A percentile compares a stretch with the other conserved stretches of the same genome.
Conservation (phyloP, 306 rosid species). For the Sesbania bispinosa region DNA sequence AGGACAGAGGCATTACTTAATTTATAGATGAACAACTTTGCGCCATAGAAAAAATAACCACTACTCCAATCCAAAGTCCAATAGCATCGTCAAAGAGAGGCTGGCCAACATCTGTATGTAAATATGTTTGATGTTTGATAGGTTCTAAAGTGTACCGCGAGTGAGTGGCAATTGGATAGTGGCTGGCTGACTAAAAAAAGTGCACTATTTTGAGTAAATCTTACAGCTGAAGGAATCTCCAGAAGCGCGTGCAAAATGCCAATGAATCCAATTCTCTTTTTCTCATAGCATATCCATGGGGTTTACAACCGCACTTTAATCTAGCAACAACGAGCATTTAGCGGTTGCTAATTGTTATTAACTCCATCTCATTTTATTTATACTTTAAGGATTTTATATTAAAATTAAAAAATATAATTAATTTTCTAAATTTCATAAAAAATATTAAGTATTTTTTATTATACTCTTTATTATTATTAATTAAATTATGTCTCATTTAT, state of each 20-base stretch:
- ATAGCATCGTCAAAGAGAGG: background rate
- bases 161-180: background rate
- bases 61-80: background rate
- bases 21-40: slow-evolving; percentile 13
- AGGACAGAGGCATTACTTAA: too few relatives aligned
- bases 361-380: too few relatives aligned
- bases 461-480: too few relatives aligned
- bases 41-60: background rate
- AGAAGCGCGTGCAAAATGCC: slow-evolving; percentile 18
- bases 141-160: too few relatives aligned
- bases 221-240: slow-evolving; percentile 20
- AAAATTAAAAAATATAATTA: too few relatives aligned
- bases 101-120: background rate
- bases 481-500: too few relatives aligned
- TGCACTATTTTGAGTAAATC: slow-evolving; percentile 15
- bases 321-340: too few relatives aligned
- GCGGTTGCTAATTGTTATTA: too few relatives aligned
- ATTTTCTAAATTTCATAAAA: too few relatives aligned
- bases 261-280: slow-evolving; percentile 13
- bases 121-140: too few relatives aligned
- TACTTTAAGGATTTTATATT: too few relatives aligned
- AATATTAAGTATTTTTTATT: too few relatives aligned
- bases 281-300: background rate
- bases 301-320: background rate
- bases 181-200: background rate